phyloP scores from a whole-genome alignment of 2,329 filamentous ascomycete genomes.

The Akanthomyces muscarius region DNA sequence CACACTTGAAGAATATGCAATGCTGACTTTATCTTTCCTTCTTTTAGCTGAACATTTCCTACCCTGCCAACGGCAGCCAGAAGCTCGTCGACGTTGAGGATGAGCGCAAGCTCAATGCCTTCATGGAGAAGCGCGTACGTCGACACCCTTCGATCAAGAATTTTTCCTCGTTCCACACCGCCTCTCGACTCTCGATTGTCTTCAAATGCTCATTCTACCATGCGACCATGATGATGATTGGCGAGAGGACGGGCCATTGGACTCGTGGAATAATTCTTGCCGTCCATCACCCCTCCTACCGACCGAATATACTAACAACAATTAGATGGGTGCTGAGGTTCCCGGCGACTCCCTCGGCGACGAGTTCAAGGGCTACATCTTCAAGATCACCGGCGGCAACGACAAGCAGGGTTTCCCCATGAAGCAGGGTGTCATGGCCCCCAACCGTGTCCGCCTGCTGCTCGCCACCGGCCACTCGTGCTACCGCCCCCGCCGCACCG shows the following conservation, averaged over 20 bases:
- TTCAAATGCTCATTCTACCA: background rate
- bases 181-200: conserved; percentile 16
- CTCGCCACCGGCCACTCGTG: conserved; percentile 96
- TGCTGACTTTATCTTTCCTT: conserved; percentile 29
- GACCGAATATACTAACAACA: conserved; percentile 31
- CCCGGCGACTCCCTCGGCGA: conserved; percentile 92
- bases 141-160: conserved; percentile 20
- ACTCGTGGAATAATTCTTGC: background rate
- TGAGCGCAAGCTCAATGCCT: conserved; percentile 98
- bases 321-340: conserved; percentile 83
- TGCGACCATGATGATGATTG: background rate
- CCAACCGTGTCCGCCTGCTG: conserved; percentile 96
- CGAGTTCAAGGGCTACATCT: conserved; percentile 99
- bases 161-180: background rate
- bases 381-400: conserved; percentile 99
- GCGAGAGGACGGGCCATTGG: background rate
- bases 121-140: conserved; percentile 95
- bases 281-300: background rate
- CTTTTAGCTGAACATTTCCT: conserved; percentile 62
- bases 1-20: conserved; percentile 8
- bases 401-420: conserved; percentile 99
- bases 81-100: conserved; percentile 99
- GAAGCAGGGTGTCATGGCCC: conserved; percentile 99
- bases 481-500: conserved; percentile 96
- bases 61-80: conserved; percentile 99